A percentile compares a stretch with the other conserved stretches of the same genome.
phyloP scores from a whole-genome alignment of 495 filamentous ascomycete genomes.

The Neurospora africana region DNA sequence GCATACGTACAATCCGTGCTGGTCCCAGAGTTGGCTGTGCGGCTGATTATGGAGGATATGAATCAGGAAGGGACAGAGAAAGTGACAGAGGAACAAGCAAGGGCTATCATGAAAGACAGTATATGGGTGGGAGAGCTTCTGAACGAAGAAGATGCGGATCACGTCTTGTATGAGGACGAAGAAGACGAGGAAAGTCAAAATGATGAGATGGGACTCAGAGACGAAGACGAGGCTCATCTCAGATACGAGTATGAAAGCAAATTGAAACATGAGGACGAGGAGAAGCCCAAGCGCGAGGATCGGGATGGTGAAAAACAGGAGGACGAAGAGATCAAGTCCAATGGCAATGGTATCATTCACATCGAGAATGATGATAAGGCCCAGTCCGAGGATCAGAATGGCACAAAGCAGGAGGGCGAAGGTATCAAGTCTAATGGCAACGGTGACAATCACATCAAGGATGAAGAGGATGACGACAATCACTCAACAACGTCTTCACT shows the following conservation, averaged over 20 bases:
- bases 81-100: conserved; percentile 51
- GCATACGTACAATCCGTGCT: conserved; percentile 76
- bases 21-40: conserved; percentile 71
- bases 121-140: conserved; percentile 66
- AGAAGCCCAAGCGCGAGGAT: background rate
- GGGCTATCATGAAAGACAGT: conserved; percentile 62
- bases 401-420: background rate
- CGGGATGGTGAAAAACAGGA: background rate
- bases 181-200: conserved; percentile 15
- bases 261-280: background rate
- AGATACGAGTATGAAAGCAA: background rate
- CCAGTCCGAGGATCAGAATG: background rate
- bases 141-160: conserved; percentile 56
- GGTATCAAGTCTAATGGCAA: background rate
- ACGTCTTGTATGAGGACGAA: conserved; percentile 36
- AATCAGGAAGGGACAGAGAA: background rate
- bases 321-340: background rate
- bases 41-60: conserved; percentile 72
- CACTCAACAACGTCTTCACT: background rate
- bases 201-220: background rate
- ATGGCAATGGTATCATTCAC: background rate
- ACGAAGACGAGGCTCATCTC: background rate
- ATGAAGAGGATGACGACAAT: background rate
- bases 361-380: background rate
- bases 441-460: background rate